Percentiles rank a stretch among this genome's conserved stretches.
phyloP scores from a whole-genome alignment of 2,329 filamentous ascomycete species.

The Biscogniauxia sp. region DNA sequence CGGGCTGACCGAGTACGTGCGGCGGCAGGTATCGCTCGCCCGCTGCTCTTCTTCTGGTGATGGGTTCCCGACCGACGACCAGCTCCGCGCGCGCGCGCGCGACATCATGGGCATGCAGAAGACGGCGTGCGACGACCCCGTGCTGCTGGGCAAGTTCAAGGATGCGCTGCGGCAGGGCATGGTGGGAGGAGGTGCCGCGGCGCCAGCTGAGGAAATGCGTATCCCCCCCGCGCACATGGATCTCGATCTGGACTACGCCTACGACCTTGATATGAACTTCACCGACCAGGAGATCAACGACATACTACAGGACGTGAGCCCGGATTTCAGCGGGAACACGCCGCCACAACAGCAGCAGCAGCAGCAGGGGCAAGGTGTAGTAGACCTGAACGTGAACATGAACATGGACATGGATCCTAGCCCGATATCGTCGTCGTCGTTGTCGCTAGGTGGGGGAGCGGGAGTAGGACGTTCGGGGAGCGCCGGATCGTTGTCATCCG shows the following conservation, averaged over 20 bases:
- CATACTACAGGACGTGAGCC: conserved; percentile 26
- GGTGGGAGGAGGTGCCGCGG: not conserved
- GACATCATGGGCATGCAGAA: conserved; percentile 44
- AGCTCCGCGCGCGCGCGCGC: conserved; percentile 45
- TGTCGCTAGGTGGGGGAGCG: not conserved
- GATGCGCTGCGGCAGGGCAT: conserved; percentile 34
- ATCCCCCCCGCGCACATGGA: conserved; percentile 14
- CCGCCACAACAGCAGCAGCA: too few relatives aligned
- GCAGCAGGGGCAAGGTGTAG: not conserved
- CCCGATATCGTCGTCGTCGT: not conserved
- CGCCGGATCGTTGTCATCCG: too few relatives aligned
- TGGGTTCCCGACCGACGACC: conserved; percentile 46
- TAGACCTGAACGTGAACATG: not conserved
- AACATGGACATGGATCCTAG: not conserved
- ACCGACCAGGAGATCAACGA: conserved; percentile 31
- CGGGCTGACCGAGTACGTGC: conserved; percentile 50
- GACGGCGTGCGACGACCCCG: conserved; percentile 55
- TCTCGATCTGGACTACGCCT: conserved; percentile 15
- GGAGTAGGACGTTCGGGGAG: too few relatives aligned
- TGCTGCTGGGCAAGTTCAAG: conserved; percentile 55
- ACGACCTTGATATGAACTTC: conserved; percentile 18
- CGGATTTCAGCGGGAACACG: conserved; percentile 11
- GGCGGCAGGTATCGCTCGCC: conserved; percentile 35
- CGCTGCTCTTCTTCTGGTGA: conserved; percentile 19
- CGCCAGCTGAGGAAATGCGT: not conserved